Conservation (phyloP, 2,329 filamentous ascomycete genomes). For the Keithomyces neogunnii region DNA sequence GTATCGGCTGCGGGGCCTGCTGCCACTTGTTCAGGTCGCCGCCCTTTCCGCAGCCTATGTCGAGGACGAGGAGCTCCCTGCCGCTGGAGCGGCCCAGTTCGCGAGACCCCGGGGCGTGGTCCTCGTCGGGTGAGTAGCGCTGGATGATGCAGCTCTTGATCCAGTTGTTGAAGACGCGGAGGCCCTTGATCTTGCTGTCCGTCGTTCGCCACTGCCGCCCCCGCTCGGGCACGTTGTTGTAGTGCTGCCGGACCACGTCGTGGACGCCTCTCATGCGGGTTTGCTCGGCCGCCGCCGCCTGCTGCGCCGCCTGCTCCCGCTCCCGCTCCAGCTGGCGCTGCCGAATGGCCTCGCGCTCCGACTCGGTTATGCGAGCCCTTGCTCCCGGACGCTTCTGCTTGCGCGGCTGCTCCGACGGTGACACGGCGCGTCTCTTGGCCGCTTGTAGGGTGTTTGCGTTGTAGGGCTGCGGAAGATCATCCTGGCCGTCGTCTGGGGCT, state of each 20-base stretch:
- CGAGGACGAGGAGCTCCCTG: slow-evolving; percentile 69
- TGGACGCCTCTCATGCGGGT: slow-evolving; percentile 49
- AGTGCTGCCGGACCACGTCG: slow-evolving; percentile 86
- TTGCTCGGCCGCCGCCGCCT: slow-evolving; percentile 27
- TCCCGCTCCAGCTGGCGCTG: slow-evolving; percentile 52
- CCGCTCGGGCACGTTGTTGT: slow-evolving; percentile 90
- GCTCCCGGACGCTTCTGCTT: slow-evolving; percentile 62
- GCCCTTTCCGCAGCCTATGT: slow-evolving; percentile 94
- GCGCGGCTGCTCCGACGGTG: slow-evolving; percentile 47
- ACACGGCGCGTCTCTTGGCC: slow-evolving; percentile 49
- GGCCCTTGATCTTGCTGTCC: slow-evolving; percentile 88
- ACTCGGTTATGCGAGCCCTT: slow-evolving; percentile 56
- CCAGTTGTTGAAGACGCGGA: slow-evolving; percentile 97
- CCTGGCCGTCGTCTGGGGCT: slow-evolving; percentile 25
- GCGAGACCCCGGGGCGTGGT: slow-evolving; percentile 54
- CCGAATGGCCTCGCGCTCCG: slow-evolving; percentile 60
- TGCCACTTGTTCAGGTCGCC: slow-evolving; percentile 96
- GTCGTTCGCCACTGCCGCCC: slow-evolving; percentile 92
- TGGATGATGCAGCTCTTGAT: slow-evolving; percentile 96
- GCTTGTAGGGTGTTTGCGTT: slow-evolving; percentile 50
- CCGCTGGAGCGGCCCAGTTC: slow-evolving; percentile 41
- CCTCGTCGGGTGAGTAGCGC: slow-evolving; percentile 81
- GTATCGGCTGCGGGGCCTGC: slow-evolving; percentile 81
- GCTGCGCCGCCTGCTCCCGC: slow-evolving; percentile 28
- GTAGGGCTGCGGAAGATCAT: slow-evolving; percentile 50